Conservation (phyloP, 176 grass and related monocot species). For the Rhynchospora tenuis region DNA sequence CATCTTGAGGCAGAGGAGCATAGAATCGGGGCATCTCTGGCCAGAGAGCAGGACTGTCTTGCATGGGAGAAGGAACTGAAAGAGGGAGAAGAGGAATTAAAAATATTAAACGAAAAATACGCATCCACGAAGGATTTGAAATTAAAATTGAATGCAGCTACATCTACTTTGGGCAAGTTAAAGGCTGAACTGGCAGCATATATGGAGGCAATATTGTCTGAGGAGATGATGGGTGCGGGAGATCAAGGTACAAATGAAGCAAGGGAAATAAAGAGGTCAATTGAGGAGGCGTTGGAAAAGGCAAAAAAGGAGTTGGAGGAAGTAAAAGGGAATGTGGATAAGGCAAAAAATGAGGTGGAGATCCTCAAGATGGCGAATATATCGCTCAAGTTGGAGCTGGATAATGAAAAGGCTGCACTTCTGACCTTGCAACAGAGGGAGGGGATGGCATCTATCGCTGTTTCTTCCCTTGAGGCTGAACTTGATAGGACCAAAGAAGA, state of each 20-base stretch:
- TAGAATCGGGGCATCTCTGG: constrained; percentile 62
- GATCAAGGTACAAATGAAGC: constrained; percentile 42
- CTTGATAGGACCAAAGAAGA: constrained; percentile 62
- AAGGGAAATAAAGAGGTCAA: constrained; percentile 47
- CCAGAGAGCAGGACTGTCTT: constrained; percentile 71
- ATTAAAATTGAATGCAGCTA: constrained; percentile 42
- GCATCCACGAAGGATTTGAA: constrained; percentile 37
- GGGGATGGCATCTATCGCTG: constrained; percentile 76
- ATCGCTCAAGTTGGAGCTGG: constrained; percentile 54
- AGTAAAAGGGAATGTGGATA: constrained; percentile 48
- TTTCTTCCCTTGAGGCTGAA: constrained; percentile 80
- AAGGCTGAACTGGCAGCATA: constrained; percentile 56
- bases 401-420: constrained; percentile 61
- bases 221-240: constrained; percentile 32
- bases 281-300: constrained; percentile 51
- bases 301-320: constrained; percentile 57
- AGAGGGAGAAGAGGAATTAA: constrained; percentile 56
- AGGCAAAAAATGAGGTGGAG: constrained; percentile 44
- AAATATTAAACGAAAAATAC: constrained; percentile 51
- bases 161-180: constrained; percentile 38
- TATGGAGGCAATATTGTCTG: constrained; percentile 45
- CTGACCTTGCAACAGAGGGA: constrained; percentile 68
- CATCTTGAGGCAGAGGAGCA: constrained; percentile 83
- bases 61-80: constrained; percentile 79
- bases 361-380: constrained; percentile 43